Evolutionary conservation across 2,329 filamentous ascomycete genomes (phyloP), one percentile per base, ranked within the genome.

Genomic region (Gnomoniopsis smithogilvyi): DNA sequence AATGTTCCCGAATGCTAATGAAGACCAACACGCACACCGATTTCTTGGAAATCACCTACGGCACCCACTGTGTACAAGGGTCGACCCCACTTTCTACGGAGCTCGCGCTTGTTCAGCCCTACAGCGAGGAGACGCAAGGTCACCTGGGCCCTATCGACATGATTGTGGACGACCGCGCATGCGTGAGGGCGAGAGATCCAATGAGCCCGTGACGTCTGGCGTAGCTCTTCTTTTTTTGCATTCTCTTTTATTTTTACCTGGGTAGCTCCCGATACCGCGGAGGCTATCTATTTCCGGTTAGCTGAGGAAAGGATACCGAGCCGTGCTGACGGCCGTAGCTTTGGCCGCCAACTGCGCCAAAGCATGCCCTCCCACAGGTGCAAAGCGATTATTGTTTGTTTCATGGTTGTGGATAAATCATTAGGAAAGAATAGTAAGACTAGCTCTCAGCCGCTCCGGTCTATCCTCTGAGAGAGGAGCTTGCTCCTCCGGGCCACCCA

Each of bases 401-500:
- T n/a, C 17, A 41, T 41, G 36, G 36, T n/a, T 41, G 36, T 41
- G 36, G 26, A 30, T 30, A 30, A n/a, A 4, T 8, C 26, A 30
- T 4, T 8, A 30, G 8, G 26, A 8, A 8, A 30, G 8, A 30
- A 30, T 41, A n/a, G 54, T 54, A 19, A 61, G 19, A 52, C 51
- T 21, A 19, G 38, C 36, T 43, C 19, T 41, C 56, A 59, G 51
- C 53, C 45, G 45, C 56, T 45, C 51, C 33, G 50, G 24, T 41
- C 38, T 36, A 26, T 38, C 46, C 7, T 15, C 3, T 47, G 11
- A 47, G 45, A 3, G 21, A 47, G 21, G 45, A 21, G 19, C 15
- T 24, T 47, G 7, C 41, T 11, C 51, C 51, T 19, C 22, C 43
- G 24, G 45, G 30, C 51, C 56, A 58, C 51, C 54, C 56, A 54